These are phyloP conservation scores for Pseudopithomyces maydicus DNA, from an alignment of 2,329 filamentous ascomycete species.

Conservation along the genomic window DNA sequence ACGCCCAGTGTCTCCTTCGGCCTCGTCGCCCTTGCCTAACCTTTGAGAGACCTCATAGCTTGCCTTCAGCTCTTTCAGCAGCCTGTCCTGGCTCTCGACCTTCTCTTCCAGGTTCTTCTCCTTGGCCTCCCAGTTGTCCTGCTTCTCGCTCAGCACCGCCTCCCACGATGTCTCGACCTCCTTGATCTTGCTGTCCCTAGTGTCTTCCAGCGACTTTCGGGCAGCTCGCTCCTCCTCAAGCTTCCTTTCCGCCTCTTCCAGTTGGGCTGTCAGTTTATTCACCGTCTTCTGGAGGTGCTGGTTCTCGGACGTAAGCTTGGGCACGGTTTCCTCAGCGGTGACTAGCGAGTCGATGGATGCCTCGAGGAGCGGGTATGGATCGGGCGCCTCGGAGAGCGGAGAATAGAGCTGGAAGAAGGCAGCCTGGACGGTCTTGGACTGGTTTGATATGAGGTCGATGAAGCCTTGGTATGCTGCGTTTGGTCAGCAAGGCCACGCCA, in stretches of 20 bases:
- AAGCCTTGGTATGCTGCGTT: constrained; percentile 90
- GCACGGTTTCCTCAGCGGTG: constrained; percentile 87
- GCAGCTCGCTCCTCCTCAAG: constrained; percentile 78
- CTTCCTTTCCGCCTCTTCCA: constrained; percentile 81
- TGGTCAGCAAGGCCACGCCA: constrained; percentile 19
- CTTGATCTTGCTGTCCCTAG: constrained; percentile 78
- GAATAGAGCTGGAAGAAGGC: constrained; percentile 93
- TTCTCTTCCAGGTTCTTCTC: constrained; percentile 92
- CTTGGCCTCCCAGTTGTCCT: constrained; percentile 94
- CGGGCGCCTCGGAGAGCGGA: constrained; percentile 90
- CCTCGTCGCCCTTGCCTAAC: constrained; percentile 72
- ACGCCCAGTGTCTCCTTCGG: constrained; percentile 60
- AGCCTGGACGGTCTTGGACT: constrained; percentile 91
- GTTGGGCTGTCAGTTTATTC: constrained; percentile 73
- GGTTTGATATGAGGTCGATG: constrained; percentile 93
- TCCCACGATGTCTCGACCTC: constrained; percentile 90
- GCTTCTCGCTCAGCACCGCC: constrained; percentile 88
- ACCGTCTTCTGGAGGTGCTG: constrained; percentile 82
- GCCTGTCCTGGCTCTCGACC: constrained; percentile 87
- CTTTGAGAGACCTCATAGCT: constrained; percentile 96
- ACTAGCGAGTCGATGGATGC: constrained; percentile 94
- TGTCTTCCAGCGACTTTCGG: constrained; percentile 76
- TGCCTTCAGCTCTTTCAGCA: constrained; percentile 93
- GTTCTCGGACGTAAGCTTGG: constrained; percentile 88
- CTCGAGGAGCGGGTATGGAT: constrained; percentile 94